Base-by-base conservation (phyloP, 176 grass and related monocot species). In the Raddia guianensis region DNA sequence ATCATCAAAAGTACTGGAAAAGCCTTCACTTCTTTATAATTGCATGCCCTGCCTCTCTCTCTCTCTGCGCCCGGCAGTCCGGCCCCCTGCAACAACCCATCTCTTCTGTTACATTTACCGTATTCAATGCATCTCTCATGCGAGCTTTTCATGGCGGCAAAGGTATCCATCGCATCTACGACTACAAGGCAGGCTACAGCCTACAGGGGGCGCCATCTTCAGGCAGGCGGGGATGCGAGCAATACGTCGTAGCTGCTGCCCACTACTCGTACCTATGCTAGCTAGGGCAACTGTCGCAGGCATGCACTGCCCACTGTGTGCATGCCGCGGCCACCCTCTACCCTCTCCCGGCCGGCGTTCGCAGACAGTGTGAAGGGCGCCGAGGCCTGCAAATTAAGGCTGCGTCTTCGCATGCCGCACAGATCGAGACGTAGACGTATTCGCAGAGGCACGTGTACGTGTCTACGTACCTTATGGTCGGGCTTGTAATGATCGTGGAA, bases 1-100 rank as follows among this genome's bases (percentile, higher is more conserved):
- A 90, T 93, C 91, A 90, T 12, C 63, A 85, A 90, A 93, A 82
- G 85, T 82, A 74, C 73, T 86, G 78, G 9, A 74, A 80, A 87
- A 78, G 81, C 66, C 74, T 82, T 82, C 68, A 20, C 77, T 86
- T 92, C 66, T 83, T 72, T 76, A 83, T 83, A 79, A 71, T 86
- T 83, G 59, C 78, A 73, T 55, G 33, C 55, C 19, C 50, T 62
- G 53, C 67, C 45, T 21, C 48, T 19, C 12, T 12, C n/a, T 46
- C 11, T 32, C 35, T 51, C 18, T 1, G 27, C 27, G 27, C 27
- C 27, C 27, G 27, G 27, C 27, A 27, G 27, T 27, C 27, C 18
- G 16, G 32, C 5, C 3, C 70, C 55, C 42, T 33, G 12, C 43
- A 12, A 11, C 21, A 48, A 9, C 66, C 61, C 5, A 9, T 19